Evolutionary conservation across 1,284 basidiomycete genomes (phyloP).

Genomic region (Neolentinus lepideus): DNA sequence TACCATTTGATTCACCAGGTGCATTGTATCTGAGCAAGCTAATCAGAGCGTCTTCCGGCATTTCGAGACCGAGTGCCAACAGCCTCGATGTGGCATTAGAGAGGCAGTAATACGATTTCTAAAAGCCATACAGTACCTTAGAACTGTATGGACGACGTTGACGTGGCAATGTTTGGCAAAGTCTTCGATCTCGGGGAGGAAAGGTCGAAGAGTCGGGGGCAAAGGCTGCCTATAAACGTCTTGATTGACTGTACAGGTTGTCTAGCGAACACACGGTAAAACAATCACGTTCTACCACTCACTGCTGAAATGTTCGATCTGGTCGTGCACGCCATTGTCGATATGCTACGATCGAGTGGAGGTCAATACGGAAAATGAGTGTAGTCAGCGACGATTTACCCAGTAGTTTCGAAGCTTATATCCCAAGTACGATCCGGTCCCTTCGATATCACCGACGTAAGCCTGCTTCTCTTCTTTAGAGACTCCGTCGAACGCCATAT

Average conservation of each 20-base stretch:
- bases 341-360: too few species aligned
- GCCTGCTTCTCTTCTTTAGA: conserved; percentile 46
- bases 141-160: conserved; percentile 39
- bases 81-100: conserved; percentile 24
- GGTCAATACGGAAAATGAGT: too few species aligned
- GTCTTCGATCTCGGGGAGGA: conserved; percentile 49
- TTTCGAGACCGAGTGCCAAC: conserved; percentile 28
- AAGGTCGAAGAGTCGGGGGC: conserved; percentile 41
- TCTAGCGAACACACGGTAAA: too few species aligned
- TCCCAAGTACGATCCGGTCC: conserved; percentile 47
- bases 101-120: too few species aligned
- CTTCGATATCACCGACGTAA: conserved; percentile 42
- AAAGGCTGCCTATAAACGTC: conserved; percentile 35
- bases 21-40: conserved; percentile 20
- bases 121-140: conserved; percentile 32
- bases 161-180: conserved; percentile 46
- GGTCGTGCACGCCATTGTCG: conserved; percentile 49
- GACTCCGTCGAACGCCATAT: conserved; percentile 50
- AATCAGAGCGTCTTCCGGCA: conserved; percentile 29
- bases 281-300: too few species aligned
- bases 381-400: conserved; percentile 23
- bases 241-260: conserved; percentile 48
- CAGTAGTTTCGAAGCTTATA: conserved; percentile 52
- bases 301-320: conserved; percentile 32
- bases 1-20: conserved; percentile 23